Evolutionary conservation across 2,329 filamentous ascomycete genomes (phyloP), one percentile per base, ranked within the genome.

Genomic region (Curvularia verruculosa): DNA sequence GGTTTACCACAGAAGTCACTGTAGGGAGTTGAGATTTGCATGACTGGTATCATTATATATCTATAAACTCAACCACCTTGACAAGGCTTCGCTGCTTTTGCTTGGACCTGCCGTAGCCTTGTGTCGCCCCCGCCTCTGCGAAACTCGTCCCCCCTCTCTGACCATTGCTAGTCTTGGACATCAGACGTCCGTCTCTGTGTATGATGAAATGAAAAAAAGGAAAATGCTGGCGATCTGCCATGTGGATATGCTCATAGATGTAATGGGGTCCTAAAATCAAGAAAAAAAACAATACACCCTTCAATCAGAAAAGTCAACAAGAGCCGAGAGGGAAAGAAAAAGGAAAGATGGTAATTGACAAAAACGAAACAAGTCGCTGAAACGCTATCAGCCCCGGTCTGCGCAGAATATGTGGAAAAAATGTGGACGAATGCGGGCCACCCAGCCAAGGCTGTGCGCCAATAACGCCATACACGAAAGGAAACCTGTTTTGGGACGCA

Each of bases 311-410:
- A 45, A n/a, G 4, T 19, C 19, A 29, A 5, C 18, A 23, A 34
- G 36, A 40, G 28, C 43, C 6, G 34, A 36, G 34, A 36, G 8
- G 28, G n/a, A 15, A n/a, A 9, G 26, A 18, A 45, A 45, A 29
- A 19, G 52, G 31, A 52, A 51, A 54, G 26, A 43, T 54, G 44
- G 24, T 45, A 64, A 55, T 61, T 56, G 52, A 59, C 67, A 57
- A 41, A 21, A 52, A 54, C 58, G 52, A 61, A 69, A 67, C 65
- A 68, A 64, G 58, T 61, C 67, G 70, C 71, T 72, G 64, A 67
- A 41, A 74, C 70, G 72, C 72, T 73, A 70, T 67, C 63, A 71
- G 65, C 63, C 63, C 64, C 41, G 54, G 54, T 54, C 57, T 64
- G 54, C 28, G 46, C 48, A 63, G 34, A 50, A 65, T 58, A 50